These are phyloP conservation scores for Beauveria sp. DNA, from an alignment of 2,329 filamentous ascomycete species.

Conservation along the genomic window DNA sequence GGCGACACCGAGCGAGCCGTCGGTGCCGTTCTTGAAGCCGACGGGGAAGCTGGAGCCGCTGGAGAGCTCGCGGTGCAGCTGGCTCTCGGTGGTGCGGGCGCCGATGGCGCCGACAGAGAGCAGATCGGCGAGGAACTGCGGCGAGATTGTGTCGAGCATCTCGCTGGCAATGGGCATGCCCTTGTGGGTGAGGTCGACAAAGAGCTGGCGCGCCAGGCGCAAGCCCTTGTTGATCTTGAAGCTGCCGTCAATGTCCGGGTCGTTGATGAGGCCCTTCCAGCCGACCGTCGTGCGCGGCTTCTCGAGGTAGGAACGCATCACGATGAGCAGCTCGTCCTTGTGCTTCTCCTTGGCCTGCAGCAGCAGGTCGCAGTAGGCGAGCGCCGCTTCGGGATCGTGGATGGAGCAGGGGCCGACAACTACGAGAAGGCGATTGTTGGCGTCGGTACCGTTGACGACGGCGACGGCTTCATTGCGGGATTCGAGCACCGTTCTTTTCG, in stretches of 20 bases:
- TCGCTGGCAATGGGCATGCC: constrained; percentile 96
- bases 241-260: constrained; percentile 93
- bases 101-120: constrained; percentile 94
- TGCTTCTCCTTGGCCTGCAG: constrained; percentile 72
- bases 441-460: constrained; percentile 70
- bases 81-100: constrained; percentile 90
- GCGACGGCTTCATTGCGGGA: constrained; percentile 61
- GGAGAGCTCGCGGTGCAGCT: constrained; percentile 92
- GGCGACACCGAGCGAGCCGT: constrained; percentile 81
- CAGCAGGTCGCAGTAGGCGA: constrained; percentile 79
- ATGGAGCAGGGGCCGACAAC: constrained; percentile 95
- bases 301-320: constrained; percentile 98
- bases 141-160: constrained; percentile 98
- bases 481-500: constrained; percentile 58
- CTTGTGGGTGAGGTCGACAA: constrained; percentile 75
- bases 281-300: constrained; percentile 97
- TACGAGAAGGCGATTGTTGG: constrained; percentile 76
- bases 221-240: constrained; percentile 99
- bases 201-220: constrained; percentile 84
- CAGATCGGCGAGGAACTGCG: constrained; percentile 93
- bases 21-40: constrained; percentile 99
- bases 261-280: constrained; percentile 99
- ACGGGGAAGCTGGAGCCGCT: constrained; percentile 95
- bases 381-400: constrained; percentile 79
- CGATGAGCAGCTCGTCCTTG: constrained; percentile 74